phyloP scores from a whole-genome alignment of 1,139 yeast genomes.

The Blastobotrys malaysiensis region DNA sequence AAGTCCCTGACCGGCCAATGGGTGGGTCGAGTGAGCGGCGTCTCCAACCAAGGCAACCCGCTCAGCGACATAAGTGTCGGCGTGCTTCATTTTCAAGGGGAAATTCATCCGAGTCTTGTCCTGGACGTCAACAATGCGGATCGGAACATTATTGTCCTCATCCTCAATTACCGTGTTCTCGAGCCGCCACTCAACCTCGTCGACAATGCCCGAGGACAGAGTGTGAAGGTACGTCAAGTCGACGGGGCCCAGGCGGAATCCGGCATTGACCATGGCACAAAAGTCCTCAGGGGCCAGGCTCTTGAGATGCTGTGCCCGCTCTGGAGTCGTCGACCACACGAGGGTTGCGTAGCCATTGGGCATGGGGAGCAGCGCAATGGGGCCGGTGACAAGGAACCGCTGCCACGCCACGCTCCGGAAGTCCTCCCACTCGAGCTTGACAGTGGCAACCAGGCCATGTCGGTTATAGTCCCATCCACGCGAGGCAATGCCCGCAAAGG shows the following conservation, averaged over 20 bases:
- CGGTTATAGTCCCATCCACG: slow-evolving; percentile 90
- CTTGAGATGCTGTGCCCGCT: slow-evolving; percentile 58
- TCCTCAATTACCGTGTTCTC: slow-evolving; percentile 38
- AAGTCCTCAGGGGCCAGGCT: slow-evolving; percentile 58
- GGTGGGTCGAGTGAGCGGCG: slow-evolving; percentile 97
- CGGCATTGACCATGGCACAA: slow-evolving; percentile 74
- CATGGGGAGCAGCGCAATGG: slow-evolving; percentile 83
- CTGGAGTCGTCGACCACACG: slow-evolving; percentile 90
- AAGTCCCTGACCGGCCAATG: slow-evolving; percentile 95
- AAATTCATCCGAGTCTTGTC: slow-evolving; percentile 74
- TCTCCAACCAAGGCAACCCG: slow-evolving; percentile 92
- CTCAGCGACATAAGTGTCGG: slow-evolving; percentile 79
- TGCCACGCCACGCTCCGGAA: slow-evolving; percentile 83
- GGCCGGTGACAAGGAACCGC: slow-evolving; percentile 86
- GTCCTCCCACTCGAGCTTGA: slow-evolving; percentile 68
- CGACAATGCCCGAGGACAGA: slow-evolving; percentile 36
- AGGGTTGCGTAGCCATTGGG: slow-evolving; percentile 81
- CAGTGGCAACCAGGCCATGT: slow-evolving; percentile 87
- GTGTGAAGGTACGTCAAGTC: slow-evolving; percentile 75
- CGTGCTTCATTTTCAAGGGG: slow-evolving; percentile 85
- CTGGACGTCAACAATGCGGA: slow-evolving; percentile 53
- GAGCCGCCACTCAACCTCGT: slow-evolving; percentile 65
- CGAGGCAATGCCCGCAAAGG: slow-evolving; percentile 72
- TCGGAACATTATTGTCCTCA: slow-evolving; percentile 54
- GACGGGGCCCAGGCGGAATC: slow-evolving; percentile 66